Conservation (phyloP, 352 stramenopile genomes). For the Phytophthora sansomeana region DNA sequence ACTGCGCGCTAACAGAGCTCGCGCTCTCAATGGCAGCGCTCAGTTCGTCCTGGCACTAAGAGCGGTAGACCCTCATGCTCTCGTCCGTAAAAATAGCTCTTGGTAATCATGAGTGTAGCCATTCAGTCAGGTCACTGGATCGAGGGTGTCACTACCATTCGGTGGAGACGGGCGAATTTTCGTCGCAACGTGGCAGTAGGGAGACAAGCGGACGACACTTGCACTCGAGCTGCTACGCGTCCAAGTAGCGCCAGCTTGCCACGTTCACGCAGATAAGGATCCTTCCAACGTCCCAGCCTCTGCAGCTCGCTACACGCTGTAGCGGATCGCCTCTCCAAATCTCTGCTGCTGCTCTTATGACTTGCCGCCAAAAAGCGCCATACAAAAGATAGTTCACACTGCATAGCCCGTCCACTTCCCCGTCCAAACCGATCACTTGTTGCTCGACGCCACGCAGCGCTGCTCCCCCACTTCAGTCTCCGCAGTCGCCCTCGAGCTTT, state of each 20-base stretch:
- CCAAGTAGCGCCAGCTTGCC: background rate
- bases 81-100: constrained; percentile 35
- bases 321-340: constrained; percentile 1
- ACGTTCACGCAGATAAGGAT: too few species aligned
- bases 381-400: constrained; percentile 21
- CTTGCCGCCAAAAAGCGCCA: background rate
- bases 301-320: background rate
- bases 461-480: constrained; percentile 3
- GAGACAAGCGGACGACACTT: constrained; percentile 5
- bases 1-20: background rate
- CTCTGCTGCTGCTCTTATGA: background rate
- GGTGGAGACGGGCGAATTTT: constrained; percentile 21
- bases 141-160: constrained; percentile 18
- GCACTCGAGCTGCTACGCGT: constrained; percentile 4
- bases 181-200: constrained; percentile 1
- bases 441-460: constrained; percentile 11
- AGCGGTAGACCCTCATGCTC: constrained; percentile 2
- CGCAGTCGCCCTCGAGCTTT: background rate
- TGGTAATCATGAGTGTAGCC: constrained; percentile 23
- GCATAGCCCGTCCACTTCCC: constrained; percentile 14
- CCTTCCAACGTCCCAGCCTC: too few species aligned
- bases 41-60: too few species aligned
- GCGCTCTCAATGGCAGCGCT: background rate
- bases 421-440: constrained; percentile 15
- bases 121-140: constrained; percentile 12